Evolutionary conservation across 768 basidiomycete genomes (phyloP).

Genomic region (Mycena pura): DNA sequence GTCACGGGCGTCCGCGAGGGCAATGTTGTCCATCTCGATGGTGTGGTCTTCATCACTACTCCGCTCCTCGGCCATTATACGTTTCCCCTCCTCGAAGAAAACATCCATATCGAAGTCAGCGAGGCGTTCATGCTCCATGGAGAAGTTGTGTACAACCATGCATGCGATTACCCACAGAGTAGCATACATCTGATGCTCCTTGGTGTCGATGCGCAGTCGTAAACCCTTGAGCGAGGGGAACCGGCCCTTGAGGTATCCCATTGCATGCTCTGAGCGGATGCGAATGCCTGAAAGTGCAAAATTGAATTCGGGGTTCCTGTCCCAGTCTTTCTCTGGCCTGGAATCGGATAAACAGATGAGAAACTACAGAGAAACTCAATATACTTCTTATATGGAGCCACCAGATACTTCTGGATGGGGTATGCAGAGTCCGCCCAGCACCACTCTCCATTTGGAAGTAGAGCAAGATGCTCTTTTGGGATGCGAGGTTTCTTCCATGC

Average conservation of each 20-base stretch:
- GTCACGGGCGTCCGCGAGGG: no score
- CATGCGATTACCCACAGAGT: background rate
- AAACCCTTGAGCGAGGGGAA: background rate
- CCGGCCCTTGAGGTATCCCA: slow-evolving; percentile 4
- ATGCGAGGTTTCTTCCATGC: slow-evolving; percentile 29
- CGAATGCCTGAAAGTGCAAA: background rate
- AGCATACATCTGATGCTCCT: background rate
- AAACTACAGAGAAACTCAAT: no score
- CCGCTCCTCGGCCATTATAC: background rate
- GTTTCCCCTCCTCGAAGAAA: background rate
- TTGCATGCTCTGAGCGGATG: background rate
- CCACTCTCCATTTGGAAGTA: slow-evolving; percentile 19
- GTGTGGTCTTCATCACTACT: background rate
- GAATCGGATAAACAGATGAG: background rate
- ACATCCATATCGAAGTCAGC: background rate
- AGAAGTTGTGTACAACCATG: background rate
- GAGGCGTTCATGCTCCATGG: background rate
- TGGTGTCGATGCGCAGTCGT: background rate
- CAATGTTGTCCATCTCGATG: background rate
- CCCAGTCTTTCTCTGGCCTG: background rate
- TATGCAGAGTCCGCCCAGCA: slow-evolving; percentile 29
- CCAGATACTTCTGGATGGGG: slow-evolving; percentile 9
- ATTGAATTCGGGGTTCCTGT: background rate
- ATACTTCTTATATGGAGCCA: slow-evolving; percentile 25
- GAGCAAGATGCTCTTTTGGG: slow-evolving; percentile 5